phyloP scores from a whole-genome alignment of 1,284 basidiomycete species.

The Athelia sp. region DNA sequence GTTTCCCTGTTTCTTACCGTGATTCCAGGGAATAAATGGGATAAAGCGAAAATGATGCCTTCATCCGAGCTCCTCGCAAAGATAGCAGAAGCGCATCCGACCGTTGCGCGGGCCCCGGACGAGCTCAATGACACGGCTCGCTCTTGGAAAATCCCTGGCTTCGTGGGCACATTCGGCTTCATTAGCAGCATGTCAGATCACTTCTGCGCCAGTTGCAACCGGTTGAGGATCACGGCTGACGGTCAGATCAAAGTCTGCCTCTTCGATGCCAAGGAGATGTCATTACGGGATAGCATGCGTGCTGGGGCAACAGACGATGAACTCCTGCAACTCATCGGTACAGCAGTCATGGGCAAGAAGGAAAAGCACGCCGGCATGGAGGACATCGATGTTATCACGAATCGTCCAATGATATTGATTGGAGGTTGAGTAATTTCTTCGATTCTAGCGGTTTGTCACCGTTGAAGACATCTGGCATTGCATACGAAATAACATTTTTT shows the following conservation, averaged over 20 bases:
- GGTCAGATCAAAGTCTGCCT: slow-evolving; percentile 91
- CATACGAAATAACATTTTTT: no score
- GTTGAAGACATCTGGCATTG: not conserved
- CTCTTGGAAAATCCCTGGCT: slow-evolving; percentile 71
- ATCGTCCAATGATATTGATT: slow-evolving; percentile 88
- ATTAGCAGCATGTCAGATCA: slow-evolving; percentile 93
- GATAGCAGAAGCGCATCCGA: slow-evolving; percentile 45
- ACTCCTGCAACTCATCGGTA: slow-evolving; percentile 59
- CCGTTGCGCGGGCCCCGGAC: slow-evolving; percentile 49
- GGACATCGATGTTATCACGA: slow-evolving; percentile 68
- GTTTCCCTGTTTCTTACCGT: slow-evolving; percentile 5
- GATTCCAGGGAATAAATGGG: slow-evolving; percentile 77
- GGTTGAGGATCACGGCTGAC: slow-evolving; percentile 81
- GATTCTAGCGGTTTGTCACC: slow-evolving; percentile 14
- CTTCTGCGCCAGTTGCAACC: slow-evolving; percentile 83
- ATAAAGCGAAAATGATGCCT: slow-evolving; percentile 75
- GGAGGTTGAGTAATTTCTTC: slow-evolving; percentile 67
- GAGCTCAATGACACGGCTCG: slow-evolving; percentile 80
- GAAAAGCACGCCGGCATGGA: slow-evolving; percentile 86
- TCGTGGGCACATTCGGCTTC: slow-evolving; percentile 76
- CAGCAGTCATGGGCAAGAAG: slow-evolving; percentile 70
- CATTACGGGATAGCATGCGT: slow-evolving; percentile 74
- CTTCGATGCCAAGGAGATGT: slow-evolving; percentile 82
- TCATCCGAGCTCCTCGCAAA: slow-evolving; percentile 56
- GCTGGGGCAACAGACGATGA: slow-evolving; percentile 57